Conservation (phyloP, 257 asterid genomes). For the Solanum paucissectum region DNA sequence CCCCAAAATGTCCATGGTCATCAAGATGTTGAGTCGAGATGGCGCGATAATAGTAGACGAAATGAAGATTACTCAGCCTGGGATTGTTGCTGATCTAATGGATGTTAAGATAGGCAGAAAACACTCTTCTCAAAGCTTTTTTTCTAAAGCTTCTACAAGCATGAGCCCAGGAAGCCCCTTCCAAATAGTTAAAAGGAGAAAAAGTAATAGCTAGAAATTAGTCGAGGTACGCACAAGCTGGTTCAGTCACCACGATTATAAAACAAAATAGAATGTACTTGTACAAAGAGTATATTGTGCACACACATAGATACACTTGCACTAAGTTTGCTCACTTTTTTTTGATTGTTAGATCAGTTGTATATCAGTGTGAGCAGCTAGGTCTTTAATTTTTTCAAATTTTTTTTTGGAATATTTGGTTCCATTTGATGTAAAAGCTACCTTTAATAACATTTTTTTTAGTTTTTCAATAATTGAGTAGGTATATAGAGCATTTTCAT, state of each 20-base stretch:
- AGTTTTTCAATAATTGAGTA: background rate
- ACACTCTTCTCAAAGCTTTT: conserved; percentile 24
- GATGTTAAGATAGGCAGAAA: conserved; percentile 41
- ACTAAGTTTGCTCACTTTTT: background rate
- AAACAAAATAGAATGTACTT: background rate
- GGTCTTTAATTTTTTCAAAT: background rate
- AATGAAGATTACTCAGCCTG: conserved; percentile 39
- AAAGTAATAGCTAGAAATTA: background rate
- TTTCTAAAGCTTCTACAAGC: conserved; percentile 37
- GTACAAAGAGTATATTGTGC: background rate
- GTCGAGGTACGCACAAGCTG: background rate
- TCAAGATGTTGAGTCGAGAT: conserved; percentile 53
- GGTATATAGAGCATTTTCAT: background rate
- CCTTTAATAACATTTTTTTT: background rate
- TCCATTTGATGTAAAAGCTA: background rate
- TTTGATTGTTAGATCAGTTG: background rate
- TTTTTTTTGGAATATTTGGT: background rate
- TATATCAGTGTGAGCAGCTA: background rate
- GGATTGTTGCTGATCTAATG: conserved; percentile 53
- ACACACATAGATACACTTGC: background rate
- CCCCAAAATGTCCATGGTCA: conserved; percentile 50
- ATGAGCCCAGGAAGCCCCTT: conserved; percentile 20
- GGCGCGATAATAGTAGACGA: conserved; percentile 5
- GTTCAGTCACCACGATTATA: background rate
- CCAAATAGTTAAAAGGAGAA: background rate